phyloP scores from a whole-genome alignment of 495 filamentous ascomycete species.

The Bryoglossum gracile region DNA sequence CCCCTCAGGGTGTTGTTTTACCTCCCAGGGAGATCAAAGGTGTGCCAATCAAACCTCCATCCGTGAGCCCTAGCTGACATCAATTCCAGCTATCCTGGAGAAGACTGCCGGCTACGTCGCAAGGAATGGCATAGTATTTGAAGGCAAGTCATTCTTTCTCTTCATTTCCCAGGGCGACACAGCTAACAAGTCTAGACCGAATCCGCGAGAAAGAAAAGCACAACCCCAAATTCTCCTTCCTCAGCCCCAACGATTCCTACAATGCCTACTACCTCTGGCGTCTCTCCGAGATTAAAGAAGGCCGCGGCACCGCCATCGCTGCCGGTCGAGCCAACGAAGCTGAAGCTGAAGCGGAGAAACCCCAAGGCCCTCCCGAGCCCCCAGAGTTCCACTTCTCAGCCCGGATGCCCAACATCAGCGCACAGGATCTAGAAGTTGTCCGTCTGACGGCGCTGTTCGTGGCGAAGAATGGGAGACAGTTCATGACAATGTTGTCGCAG shows the following conservation, averaged over 20 bases:
- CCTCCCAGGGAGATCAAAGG: constrained; percentile 77
- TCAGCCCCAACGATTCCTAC: constrained; percentile 76
- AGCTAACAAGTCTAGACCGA: constrained; percentile 45
- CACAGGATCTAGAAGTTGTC: constrained; percentile 90
- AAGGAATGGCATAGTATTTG: constrained; percentile 75
- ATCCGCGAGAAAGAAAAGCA: constrained; percentile 78
- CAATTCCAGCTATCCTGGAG: constrained; percentile 60
- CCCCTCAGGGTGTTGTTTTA: constrained; percentile 75
- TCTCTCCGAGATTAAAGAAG: constrained; percentile 72
- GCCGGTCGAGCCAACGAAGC: constrained; percentile 68
- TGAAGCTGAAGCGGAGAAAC: constrained; percentile 52
- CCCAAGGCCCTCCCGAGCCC: constrained; percentile 80
- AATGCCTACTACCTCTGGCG: constrained; percentile 86
- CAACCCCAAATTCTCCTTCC: constrained; percentile 88
- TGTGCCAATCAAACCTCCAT: constrained; percentile 26
- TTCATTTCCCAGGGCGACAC: not conserved
- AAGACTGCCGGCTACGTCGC: constrained; percentile 95
- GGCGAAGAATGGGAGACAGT: constrained; percentile 83
- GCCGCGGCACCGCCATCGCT: constrained; percentile 70
- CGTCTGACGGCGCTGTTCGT: constrained; percentile 83
- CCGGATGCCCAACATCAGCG: constrained; percentile 94
- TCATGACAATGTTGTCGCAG: constrained; percentile 81
- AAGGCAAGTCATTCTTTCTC: constrained; percentile 42
- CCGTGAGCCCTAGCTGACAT: constrained; percentile 27
- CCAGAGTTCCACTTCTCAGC: constrained; percentile 89